Evolutionary conservation across 2,329 filamentous ascomycete species (phyloP).

Genomic region (Cryphonectria nitschkei): DNA sequence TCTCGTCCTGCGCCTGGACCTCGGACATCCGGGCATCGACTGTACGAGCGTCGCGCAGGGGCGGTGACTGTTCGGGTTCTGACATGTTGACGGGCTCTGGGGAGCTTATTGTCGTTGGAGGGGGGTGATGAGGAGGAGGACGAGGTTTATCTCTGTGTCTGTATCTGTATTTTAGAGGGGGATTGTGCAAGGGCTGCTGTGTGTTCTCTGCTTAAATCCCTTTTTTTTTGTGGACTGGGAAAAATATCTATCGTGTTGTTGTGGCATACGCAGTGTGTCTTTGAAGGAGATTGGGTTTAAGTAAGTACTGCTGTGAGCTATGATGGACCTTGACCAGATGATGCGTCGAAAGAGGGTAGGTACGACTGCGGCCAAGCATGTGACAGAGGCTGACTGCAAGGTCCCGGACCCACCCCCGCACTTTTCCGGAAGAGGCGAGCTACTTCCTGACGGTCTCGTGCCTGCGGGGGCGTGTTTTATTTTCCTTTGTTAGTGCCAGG

Average conservation of each 20-base stretch:
- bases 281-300: too few relatives aligned
- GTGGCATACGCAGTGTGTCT: not conserved
- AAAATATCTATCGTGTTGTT: not conserved
- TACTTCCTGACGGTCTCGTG: not conserved
- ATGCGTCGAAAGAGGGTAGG: not conserved
- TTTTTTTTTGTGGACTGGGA: not conserved
- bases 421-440: not conserved
- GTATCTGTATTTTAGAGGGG: not conserved
- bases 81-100: not conserved
- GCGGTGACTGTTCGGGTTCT: not conserved
- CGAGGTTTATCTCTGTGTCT: not conserved
- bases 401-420: slow-evolving; percentile 6
- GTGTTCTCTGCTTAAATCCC: not conserved
- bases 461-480: not conserved
- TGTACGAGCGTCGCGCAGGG: not conserved
- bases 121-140: too few relatives aligned
- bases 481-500: too few relatives aligned
- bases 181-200: not conserved
- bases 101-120: too few relatives aligned
- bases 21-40: not conserved
- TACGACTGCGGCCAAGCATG: not conserved
- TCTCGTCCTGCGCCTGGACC: slow-evolving; percentile 24
- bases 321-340: not conserved
- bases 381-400: slow-evolving; percentile 8
- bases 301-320: too few relatives aligned